Base-by-base conservation (phyloP, 768 basidiomycete genomes). In the Hortiboletus flavorubellus region DNA sequence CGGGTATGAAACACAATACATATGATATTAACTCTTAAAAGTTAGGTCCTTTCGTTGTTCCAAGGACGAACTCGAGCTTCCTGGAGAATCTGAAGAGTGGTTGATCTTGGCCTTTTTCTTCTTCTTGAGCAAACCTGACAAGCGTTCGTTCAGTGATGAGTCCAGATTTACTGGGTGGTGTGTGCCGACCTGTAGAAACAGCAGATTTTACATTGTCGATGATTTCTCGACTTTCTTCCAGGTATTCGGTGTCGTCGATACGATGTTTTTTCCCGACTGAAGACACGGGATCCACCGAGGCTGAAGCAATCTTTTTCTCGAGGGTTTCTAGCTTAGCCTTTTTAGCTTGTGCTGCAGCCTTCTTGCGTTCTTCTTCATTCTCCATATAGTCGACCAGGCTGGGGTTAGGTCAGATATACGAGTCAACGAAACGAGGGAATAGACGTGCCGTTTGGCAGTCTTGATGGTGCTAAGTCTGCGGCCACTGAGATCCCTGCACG, bases 161-260 rank as follows among this genome's bases (percentile, higher is more conserved):
- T n/a, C 12, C 5, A 1, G 11, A 26, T 7, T 10, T 15, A 2
- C 21, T 43, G 31, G 29, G 8, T 49, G 5, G 30, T 10, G 12
- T 15, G 72, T 80, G 61, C 68, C 14, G 23, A 92, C 92, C 96
- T 37, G 83, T 81, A 45, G 86, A 78, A 12, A 99, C 96, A 4
- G 96, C 96, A 53, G 80, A 92, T 76, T 91, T 91, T 30, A 98
- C 95, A 59, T 80, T 85, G 60, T 96, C 94, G 2, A 93, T 91
- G 29, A 98, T 83, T 64, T 97, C 93, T 69, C 82, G 78, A 63
- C 87, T 93, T 74, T 96, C 87, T 68, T 98, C 94, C 38, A 99
- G 68, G 67, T 89, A 99, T 69, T 93, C 89, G 3, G 84, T 86
- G 65, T 99, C 96, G 46, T 98, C 94, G 44, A 98, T 86, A 29